Base-by-base conservation (phyloP, 371 early-diverging fungal species). In the Apophysomyces trapeziformis region DNA sequence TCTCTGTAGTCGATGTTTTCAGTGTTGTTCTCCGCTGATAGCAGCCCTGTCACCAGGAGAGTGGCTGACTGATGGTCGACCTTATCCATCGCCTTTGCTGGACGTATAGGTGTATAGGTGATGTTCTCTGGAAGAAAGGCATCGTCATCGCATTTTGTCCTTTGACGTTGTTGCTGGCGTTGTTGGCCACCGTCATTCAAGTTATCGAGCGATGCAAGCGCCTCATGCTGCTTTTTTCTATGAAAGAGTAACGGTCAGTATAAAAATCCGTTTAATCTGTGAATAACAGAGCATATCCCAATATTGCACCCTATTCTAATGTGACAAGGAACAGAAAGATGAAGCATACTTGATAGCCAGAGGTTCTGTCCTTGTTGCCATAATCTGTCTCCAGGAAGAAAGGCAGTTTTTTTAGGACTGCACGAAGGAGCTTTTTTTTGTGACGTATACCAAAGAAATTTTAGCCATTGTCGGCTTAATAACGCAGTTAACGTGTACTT, bases 191-290 rank as follows among this genome's bases (percentile, higher is more conserved):
- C 16, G 21, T 50, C 54, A 21, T 50, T 50, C 7, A n/a, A 50
- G 21, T 50, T 50, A 26, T 50, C 54, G 35, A 50, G 54, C 21
- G 54, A 50, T 21, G 54, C 16, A 21, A 50, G 54, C 21, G 21
- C 54, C 5, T 50, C 54, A 21, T 50, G 54, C 21, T 50, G 54
- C 54, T 50, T 50, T 18, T 50, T 50, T 50, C 54, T 50, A 50
- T 1, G 54, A 7, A 18, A 50, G 54, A 50, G 54, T 26, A 21
- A 21, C 54, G 21, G 54, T 50, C 54, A 50, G 21, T 50, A 50
- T 21, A 11, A 11, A 26, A 9, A 21, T 50, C 18, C 21, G 21
- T 5, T 50, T 18, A 50, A 21, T 50, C 21, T n/a, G 21, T 26
- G 21, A 21, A 50, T 7, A 50, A 32, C 54, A 50, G 54, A 50